phyloP scores from a whole-genome alignment of 2,329 filamentous ascomycete species.

The Knufia petricola region DNA sequence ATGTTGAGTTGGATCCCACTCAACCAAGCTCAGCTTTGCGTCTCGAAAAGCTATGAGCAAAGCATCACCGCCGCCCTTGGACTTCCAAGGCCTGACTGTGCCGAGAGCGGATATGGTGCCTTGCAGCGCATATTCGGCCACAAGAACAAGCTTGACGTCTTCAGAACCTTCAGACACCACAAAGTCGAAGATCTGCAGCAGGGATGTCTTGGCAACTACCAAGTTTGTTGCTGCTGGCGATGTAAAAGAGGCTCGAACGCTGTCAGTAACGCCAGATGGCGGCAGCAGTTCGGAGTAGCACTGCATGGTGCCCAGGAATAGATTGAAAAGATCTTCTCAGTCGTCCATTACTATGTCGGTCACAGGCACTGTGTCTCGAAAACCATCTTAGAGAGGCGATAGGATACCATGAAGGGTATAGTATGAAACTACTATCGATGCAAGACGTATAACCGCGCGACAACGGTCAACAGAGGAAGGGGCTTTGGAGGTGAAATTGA shows the following conservation, averaged over 20 bases:
- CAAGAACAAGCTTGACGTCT: slow-evolving; percentile 69
- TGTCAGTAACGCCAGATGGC: slow-evolving; percentile 88
- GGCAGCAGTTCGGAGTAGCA: slow-evolving; percentile 94
- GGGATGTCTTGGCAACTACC: slow-evolving; percentile 80
- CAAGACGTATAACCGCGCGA: too few relatives aligned
- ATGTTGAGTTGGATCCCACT: slow-evolving; percentile 80
- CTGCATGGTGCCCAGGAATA: slow-evolving; percentile 69
- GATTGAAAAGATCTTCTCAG: too few relatives aligned
- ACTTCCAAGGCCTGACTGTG: slow-evolving; percentile 61
- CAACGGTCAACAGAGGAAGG: too few relatives aligned
- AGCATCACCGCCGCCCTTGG: slow-evolving; percentile 72
- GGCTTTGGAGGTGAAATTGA: too few relatives aligned
- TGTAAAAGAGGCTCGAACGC: slow-evolving; percentile 67
- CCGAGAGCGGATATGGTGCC: slow-evolving; percentile 78
- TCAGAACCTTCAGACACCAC: slow-evolving; percentile 46
- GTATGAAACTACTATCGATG: too few relatives aligned
- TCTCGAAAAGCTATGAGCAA: slow-evolving; percentile 78
- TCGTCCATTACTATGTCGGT: too few relatives aligned
- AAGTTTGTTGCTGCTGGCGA: slow-evolving; percentile 71
- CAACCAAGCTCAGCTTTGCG: slow-evolving; percentile 83
- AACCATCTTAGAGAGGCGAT: too few relatives aligned
- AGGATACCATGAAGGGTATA: too few relatives aligned
- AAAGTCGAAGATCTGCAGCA: slow-evolving; percentile 81
- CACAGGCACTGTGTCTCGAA: too few relatives aligned
- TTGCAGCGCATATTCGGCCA: slow-evolving; percentile 73